Evolutionary conservation across 306 rosid species (phyloP), one percentile per base, ranked within the genome.

Genomic region (Cicer pinnatifidum): DNA sequence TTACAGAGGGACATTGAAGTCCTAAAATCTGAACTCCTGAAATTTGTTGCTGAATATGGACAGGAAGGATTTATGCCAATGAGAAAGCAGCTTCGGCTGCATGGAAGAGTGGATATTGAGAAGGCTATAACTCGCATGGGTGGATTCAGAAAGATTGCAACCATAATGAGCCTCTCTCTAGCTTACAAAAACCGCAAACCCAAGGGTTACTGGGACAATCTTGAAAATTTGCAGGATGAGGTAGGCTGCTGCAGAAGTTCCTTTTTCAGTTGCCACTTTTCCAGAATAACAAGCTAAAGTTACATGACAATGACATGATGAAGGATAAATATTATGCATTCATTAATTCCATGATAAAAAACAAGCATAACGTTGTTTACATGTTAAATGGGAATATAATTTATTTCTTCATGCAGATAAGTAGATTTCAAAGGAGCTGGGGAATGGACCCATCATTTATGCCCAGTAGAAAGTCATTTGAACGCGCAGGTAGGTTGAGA

Each of bases 381-480:
- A 37, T 53, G 46, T 58, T 46, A 50, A 5, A 33, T 20, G 58
- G 7, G 50, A 73, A 62, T 20, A n/a, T 51, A 45, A 66, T 23
- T 80, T 48, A 69, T 38, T 73, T 78, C 37, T 17, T 20, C 33
- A 8, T 81, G 75, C 92, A 94, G 98, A 91, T 94, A 74, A 73
- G 75, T 75, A 78, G 87, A 67, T 94, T 94, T 74, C 97, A 94
- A 69, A 91, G 79, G 78, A 91, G 81, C 78, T 94, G 98, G 98
- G 98, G 96, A 73, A 91, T 94, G 97, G 98, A 94, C 73, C 90
- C 85, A 5, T 84, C 92, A 13, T 77, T 72, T 65, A 94, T 94
- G 98, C 98, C 98, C 1, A 94, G 98, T 69, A 87, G 98, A 80
- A 94, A 87, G 86, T 83, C 97, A 78, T 91, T 94, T 71, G 98